Base-by-base conservation (phyloP, 805 yeast genomes). In the Suhomyces vadensis region DNA sequence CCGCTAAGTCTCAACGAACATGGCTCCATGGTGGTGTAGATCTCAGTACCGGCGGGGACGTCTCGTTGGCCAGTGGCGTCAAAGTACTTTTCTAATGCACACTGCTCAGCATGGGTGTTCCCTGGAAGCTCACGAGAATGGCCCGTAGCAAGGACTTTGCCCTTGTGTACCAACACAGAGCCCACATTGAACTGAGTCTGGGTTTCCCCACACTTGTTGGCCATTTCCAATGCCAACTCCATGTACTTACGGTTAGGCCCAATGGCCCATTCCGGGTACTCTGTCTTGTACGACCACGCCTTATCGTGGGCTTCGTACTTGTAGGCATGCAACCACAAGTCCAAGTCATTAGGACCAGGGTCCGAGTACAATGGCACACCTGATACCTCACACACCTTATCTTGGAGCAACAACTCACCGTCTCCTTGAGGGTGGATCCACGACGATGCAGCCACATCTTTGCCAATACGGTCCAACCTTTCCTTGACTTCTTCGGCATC, bases 11-110 rank as follows among this genome's bases (percentile, higher is more conserved):
- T 74, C 44, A 79, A 77, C 5, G 95, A 83, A 60, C 99, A 94
- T 1, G 99, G 99, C 59, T 94, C 99, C 98, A 94, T 94, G 0
- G 97, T 89, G 0, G 98, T 92, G 63, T 87, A 94, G 9, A 94
- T 63, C 29, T 86, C 87, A 0, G 94, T 80, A 0, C 96, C 96
- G 6, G 55, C 58, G 0, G 97, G 97, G 2, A 89, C 71, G 2
- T 65, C 67, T 3, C 51, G 37, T 54, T 47, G 43, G 8, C 69
- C 70, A 1, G 65, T 60, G 29, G 64, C 54, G 5, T 58, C 53
- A 44, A 73, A 79, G 53, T 83, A 85, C 63, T 94, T 94, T 24
- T 82, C 85, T 44, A 94, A 60, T 0, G 97, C 97, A 69, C 95
- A 85, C 61, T 94, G 97, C 57, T 94, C 99, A 3, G 99, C 99